Conservation (phyloP, 2,329 filamentous ascomycete species). For the Colletotrichum chlorophyti region DNA sequence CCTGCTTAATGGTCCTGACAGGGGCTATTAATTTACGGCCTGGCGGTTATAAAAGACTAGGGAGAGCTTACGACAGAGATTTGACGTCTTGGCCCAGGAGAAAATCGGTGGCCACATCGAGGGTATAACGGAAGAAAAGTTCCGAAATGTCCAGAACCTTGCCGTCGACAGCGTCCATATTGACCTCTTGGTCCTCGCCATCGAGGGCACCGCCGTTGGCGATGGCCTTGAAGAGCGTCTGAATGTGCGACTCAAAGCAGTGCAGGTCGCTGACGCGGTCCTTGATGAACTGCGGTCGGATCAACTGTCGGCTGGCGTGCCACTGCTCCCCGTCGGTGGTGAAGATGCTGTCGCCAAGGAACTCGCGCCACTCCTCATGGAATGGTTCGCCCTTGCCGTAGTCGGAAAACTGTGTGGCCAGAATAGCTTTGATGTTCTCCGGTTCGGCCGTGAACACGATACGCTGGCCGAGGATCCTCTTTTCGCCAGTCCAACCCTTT, state of each 20-base stretch:
- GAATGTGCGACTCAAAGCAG: slow-evolving; percentile 80
- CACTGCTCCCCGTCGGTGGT: slow-evolving; percentile 80
- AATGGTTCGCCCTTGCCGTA: slow-evolving; percentile 84
- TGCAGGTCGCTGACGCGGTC: slow-evolving; percentile 84
- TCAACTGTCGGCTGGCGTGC: slow-evolving; percentile 81
- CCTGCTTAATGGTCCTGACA: slow-evolving; percentile 60
- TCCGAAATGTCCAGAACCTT: slow-evolving; percentile 73
- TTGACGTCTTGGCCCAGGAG: slow-evolving; percentile 79
- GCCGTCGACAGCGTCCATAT: slow-evolving; percentile 67
- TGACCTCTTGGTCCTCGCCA: slow-evolving; percentile 68
- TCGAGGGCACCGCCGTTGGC: slow-evolving; percentile 63
- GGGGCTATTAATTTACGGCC: background rate
- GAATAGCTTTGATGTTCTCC: slow-evolving; percentile 88
- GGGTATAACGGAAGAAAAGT: slow-evolving; percentile 83
- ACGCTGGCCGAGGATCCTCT: slow-evolving; percentile 60
- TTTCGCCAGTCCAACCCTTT: slow-evolving; percentile 66
- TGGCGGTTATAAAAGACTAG: background rate
- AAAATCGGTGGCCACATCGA: slow-evolving; percentile 89
- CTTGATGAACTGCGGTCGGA: slow-evolving; percentile 86
- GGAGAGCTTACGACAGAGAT: slow-evolving; percentile 55
- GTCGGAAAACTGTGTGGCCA: slow-evolving; percentile 85
- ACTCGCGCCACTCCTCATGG: slow-evolving; percentile 76
- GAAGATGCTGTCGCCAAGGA: slow-evolving; percentile 79
- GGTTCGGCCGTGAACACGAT: slow-evolving; percentile 80
- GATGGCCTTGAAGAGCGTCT: slow-evolving; percentile 74